Conservation (phyloP, 345 rosid species). For the Camelina hispida region DNA sequence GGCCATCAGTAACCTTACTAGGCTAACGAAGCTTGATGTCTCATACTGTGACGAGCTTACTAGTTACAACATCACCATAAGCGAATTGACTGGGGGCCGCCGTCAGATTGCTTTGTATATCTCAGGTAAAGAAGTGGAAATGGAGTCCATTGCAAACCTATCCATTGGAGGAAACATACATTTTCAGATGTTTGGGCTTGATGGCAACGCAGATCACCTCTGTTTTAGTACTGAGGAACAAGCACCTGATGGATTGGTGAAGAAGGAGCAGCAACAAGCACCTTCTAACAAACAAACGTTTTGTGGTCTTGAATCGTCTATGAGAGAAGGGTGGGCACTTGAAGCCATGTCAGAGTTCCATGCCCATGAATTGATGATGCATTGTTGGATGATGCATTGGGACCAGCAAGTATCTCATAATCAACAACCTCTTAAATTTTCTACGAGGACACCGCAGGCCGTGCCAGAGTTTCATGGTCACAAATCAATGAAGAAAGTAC, state of each 20-base stretch:
- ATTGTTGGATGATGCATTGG: too few relatives aligned
- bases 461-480: neutral
- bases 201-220: constrained; percentile 12
- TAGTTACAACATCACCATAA: neutral
- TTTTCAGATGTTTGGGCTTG: constrained; percentile 1
- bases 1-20: constrained; percentile 15
- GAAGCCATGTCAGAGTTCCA: too few relatives aligned
- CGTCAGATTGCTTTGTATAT: constrained; percentile 1
- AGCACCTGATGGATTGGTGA: neutral
- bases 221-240: neutral
- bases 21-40: constrained; percentile 3
- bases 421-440: neutral
- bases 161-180: constrained; percentile 3
- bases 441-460: neutral
- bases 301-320: too few relatives aligned
- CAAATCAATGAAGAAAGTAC: neutral
- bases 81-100: neutral
- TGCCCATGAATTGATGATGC: too few relatives aligned
- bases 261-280: too few relatives aligned
- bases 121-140: constrained; percentile 4
- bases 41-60: constrained; percentile 3
- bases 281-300: too few relatives aligned
- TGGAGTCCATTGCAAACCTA: neutral
- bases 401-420: too few relatives aligned
- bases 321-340: too few relatives aligned